Conservation (phyloP, 768 basidiomycete genomes). For the Kwoniella sp. region DNA sequence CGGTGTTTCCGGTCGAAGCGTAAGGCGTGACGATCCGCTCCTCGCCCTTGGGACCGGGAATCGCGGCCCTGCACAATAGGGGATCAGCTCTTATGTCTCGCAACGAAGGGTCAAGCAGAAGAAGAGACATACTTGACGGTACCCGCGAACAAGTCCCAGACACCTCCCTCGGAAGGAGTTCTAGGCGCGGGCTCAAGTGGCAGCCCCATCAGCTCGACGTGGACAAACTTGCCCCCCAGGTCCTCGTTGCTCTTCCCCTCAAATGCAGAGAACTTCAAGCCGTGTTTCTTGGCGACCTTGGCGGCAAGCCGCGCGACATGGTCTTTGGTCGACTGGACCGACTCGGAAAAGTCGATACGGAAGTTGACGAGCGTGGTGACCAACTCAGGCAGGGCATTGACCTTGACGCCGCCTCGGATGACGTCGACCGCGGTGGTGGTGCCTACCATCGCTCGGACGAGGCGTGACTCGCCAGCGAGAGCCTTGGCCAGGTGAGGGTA, state of each 20-base stretch:
- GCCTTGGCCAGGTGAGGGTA: conserved; percentile 32
- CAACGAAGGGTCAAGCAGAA: too few species aligned
- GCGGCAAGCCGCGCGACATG: conserved; percentile 27
- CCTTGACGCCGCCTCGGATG: conserved; percentile 45
- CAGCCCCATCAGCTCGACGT: conserved; percentile 35
- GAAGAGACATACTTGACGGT: conserved; percentile 38
- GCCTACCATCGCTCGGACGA: conserved; percentile 29
- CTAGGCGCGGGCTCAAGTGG: conserved; percentile 43
- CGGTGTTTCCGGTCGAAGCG: conserved; percentile 43
- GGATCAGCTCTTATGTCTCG: background rate
- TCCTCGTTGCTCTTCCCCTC: conserved; percentile 11
- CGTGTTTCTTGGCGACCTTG: conserved; percentile 29
- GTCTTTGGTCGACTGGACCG: conserved; percentile 27
- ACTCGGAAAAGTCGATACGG: conserved; percentile 45
- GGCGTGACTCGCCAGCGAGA: conserved; percentile 8
- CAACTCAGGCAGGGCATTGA: conserved; percentile 42
- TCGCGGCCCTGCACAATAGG: conserved; percentile 24
- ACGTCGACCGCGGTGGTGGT: conserved; percentile 48
- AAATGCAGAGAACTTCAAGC: conserved; percentile 23
- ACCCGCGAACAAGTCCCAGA: conserved; percentile 47
- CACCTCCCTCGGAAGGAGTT: conserved; percentile 33
- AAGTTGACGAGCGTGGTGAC: conserved; percentile 43
- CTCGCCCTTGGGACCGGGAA: conserved; percentile 33
- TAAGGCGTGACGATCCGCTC: conserved; percentile 40
- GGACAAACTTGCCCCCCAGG: conserved; percentile 22